Base-by-base conservation (phyloP, 2,329 filamentous ascomycete species). In the Pyrenophora seminiperda region DNA sequence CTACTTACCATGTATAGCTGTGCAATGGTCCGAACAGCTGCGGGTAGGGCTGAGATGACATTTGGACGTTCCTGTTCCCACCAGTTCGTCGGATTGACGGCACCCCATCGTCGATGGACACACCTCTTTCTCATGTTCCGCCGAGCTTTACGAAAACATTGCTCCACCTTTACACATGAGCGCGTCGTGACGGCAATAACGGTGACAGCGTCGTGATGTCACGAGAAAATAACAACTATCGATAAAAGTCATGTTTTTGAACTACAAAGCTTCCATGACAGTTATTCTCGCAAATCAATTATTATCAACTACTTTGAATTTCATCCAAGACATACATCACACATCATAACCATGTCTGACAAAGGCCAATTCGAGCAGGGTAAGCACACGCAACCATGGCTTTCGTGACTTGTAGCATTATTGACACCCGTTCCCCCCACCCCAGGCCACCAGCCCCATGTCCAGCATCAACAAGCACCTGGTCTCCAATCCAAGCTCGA, bases 401-500 rank as follows among this genome's bases (percentile, higher is more conserved):
- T 2, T 11, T n/a, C 9, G 2, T 7, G 2, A 10, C 18, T 30
- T 13, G n/a, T 41, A 10, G 29, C 1, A 17, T 7, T 13, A 19
- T 36, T 59, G 31, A 64, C 31, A 7, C 7, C 4, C 5, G 29
- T 15, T n/a, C n/a, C n/a, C n/a, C n/a, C n/a, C n/a, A n/a, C n/a
- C n/a, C 7, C 30, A 71, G 81, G 80, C 31, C 76, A 82, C 60
- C 66, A 77, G 53, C 73, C 83, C 41, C 53, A 61, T n/a, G 74
- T 84, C 36, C 68, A 73, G 47, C 65, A 83, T 56, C 79, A 84
- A 60, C 62, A 75, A 32, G 73, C 75, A 18, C 82, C 82, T 0
- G 83, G 83, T 7, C 75, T 78, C 13, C 77, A 86, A 56, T 71
- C 76, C 20, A 72, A 83, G 14, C 77, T 91, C 75, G 74, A 81